Base-by-base conservation (phyloP, 129 eudicot species). In the Oenanthe sinensis region DNA sequence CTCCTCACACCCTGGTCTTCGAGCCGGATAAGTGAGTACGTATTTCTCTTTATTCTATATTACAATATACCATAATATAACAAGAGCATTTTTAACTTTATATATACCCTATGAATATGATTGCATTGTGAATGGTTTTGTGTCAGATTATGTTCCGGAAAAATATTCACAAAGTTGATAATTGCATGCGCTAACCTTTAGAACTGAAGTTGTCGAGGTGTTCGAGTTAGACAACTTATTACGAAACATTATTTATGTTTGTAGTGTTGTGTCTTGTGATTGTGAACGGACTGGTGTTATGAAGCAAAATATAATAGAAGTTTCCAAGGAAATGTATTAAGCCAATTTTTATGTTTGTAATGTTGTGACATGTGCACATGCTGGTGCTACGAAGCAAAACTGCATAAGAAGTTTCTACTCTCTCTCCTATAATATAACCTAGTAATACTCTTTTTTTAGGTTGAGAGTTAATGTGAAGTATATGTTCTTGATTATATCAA, bases 221-320 rank as follows among this genome's bases (percentile, higher is more conserved):
- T 54, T 54, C 22, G 15, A 60, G 16, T 60, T 4, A 60, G 68
- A 60, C 68, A 60, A 55, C 33, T 22, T 60, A 60, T 60, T n/a
- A 60, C n/a, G 68, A 8, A 60, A 60, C 33, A 60, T n/a, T 60
- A 60, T 60, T 24, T n/a, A 24, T 24, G 12, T 60, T 24, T 60
- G 68, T 60, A 60, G 15, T 60, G 68, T 60, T 60, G 68, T 60
- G 68, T 60, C 67, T 58, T 60, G 68, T 60, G 68, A 60, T 33
- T 33, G 36, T 33, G 36, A 33, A 33, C 36, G 36, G 0, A n/a
- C 36, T 60, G 33, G 33, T 60, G 68, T n/a, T 60, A 11, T 36
- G 0, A n/a, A n/a, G 10, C 68, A n/a, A 2, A 48, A 48, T 46
- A 60, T 60, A n/a, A n/a, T 60, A 60, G 68, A 60, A 60, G 68